These are phyloP conservation scores for Mucor indicus DNA, from an alignment of 371 early-diverging fungal species.

Conservation along the genomic window DNA sequence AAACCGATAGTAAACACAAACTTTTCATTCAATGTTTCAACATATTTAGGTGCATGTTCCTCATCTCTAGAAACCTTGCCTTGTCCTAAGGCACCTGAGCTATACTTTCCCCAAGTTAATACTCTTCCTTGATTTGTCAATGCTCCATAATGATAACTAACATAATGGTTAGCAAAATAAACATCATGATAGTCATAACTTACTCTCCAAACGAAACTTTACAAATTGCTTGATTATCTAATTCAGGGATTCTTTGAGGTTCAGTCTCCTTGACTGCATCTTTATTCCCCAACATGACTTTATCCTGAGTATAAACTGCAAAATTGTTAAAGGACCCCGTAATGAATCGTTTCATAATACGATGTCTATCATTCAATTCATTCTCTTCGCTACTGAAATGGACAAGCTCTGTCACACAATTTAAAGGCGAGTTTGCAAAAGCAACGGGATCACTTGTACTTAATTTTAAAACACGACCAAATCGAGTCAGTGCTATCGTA, in stretches of 20 bases:
- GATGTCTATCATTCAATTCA: constrained; percentile 6
- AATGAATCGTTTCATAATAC: constrained; percentile 12
- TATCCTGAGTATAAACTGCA: constrained; percentile 25
- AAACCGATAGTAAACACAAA: constrained; percentile 30
- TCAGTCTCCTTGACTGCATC: constrained; percentile 1
- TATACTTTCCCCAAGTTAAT: constrained; percentile 40
- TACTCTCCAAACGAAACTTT: constrained; percentile 32
- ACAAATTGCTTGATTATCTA: constrained; percentile 12
- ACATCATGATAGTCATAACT: neutral
- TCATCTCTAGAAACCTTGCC: constrained; percentile 5
- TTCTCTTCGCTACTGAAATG: constrained; percentile 7
- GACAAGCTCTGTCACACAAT: neutral
- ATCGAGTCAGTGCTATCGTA: constrained; percentile 17
- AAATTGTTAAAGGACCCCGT: constrained; percentile 17
- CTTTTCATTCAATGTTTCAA: constrained; percentile 12
- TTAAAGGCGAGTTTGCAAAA: neutral
- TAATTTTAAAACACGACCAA: constrained; percentile 16
- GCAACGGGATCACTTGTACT: neutral
- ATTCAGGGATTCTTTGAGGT: neutral
- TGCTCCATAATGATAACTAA: constrained; percentile 46
- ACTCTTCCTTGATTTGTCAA: constrained; percentile 37
- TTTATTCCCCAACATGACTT: constrained; percentile 13
- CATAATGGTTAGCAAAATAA: neutral
- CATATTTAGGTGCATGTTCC: constrained; percentile 1
- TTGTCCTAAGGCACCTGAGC: constrained; percentile 41